A percentile compares a stretch with the other conserved stretches of the same genome.
phyloP scores from a whole-genome alignment of 768 basidiomycete species.

The Tulasnella sp. region DNA sequence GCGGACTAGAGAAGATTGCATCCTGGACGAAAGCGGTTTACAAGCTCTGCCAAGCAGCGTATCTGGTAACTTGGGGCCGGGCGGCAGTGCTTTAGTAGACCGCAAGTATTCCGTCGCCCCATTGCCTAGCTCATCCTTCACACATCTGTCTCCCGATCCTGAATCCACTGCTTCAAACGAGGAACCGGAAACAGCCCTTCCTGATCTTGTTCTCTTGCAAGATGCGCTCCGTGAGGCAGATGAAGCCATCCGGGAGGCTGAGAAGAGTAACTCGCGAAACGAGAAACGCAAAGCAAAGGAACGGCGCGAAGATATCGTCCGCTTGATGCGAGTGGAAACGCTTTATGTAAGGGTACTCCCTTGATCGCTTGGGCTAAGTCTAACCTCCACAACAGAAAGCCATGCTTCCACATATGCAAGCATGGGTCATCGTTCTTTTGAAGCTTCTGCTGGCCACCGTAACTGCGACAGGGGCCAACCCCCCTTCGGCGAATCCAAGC shows the following conservation, averaged over 20 bases:
- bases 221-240: constrained; percentile 68
- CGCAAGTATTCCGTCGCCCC: constrained; percentile 21
- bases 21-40: constrained; percentile 88
- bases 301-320: constrained; percentile 73
- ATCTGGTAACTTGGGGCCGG: constrained; percentile 22
- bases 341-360: constrained; percentile 67
- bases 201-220: constrained; percentile 68
- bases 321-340: constrained; percentile 83
- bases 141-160: background rate
- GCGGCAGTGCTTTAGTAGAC: constrained; percentile 19
- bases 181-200: constrained; percentile 40
- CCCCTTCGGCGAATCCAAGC: constrained; percentile 57
- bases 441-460: constrained; percentile 92
- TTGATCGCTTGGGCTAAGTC: background rate
- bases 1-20: constrained; percentile 91
- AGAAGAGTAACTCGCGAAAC: constrained; percentile 38
- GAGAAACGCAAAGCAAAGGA: constrained; percentile 64
- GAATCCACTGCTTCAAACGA: constrained; percentile 7
- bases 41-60: constrained; percentile 16
- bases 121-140: constrained; percentile 18
- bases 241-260: constrained; percentile 47
- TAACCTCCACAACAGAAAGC: constrained; percentile 52
- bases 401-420: constrained; percentile 76
- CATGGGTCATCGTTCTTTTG: constrained; percentile 88
- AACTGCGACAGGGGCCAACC: constrained; percentile 63